Evolutionary conservation across 345 rosid species (phyloP).

Genomic region (Mangifera indica): DNA sequence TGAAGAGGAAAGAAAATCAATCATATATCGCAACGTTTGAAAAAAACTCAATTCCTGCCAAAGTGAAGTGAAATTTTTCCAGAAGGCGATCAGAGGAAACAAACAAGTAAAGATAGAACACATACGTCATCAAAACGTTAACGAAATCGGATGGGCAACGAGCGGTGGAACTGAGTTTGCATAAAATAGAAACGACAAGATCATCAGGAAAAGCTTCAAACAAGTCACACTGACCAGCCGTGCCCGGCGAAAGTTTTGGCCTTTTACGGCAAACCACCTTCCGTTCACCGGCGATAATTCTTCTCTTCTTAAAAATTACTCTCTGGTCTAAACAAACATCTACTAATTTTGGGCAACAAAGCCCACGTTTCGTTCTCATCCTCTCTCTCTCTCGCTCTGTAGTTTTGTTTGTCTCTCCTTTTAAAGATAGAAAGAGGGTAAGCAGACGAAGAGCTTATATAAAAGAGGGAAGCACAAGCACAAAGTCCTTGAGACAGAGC

Average conservation of each 20-base stretch:
- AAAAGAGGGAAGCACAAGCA: constrained; percentile 21
- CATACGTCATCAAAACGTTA: constrained; percentile 71
- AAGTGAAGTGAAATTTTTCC: neutral
- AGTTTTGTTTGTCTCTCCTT: constrained; percentile 24
- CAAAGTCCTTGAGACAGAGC: constrained; percentile 6
- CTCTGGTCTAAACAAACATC: constrained; percentile 24
- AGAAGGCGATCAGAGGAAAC: neutral
- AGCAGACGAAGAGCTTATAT: constrained; percentile 36
- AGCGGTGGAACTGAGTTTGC: constrained; percentile 59
- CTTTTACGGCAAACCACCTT: constrained; percentile 34
- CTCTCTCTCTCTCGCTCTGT: constrained; percentile 10
- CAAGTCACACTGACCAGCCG: constrained; percentile 31
- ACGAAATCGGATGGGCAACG: constrained; percentile 68
- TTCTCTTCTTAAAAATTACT: constrained; percentile 14
- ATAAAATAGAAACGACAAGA: constrained; percentile 63
- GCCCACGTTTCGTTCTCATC: constrained; percentile 59
- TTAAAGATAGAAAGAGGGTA: constrained; percentile 24
- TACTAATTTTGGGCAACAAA: constrained; percentile 43
- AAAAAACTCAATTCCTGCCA: too few relatives aligned
- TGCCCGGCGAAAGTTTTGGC: constrained; percentile 32
- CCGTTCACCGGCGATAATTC: constrained; percentile 28
- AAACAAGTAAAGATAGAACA: neutral
- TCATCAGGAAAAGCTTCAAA: constrained; percentile 79
- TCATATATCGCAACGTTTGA: too few relatives aligned
- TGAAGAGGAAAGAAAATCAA: too few relatives aligned